phyloP scores from a whole-genome alignment of 164 flowering plant species.

The Vitis riparia region DNA sequence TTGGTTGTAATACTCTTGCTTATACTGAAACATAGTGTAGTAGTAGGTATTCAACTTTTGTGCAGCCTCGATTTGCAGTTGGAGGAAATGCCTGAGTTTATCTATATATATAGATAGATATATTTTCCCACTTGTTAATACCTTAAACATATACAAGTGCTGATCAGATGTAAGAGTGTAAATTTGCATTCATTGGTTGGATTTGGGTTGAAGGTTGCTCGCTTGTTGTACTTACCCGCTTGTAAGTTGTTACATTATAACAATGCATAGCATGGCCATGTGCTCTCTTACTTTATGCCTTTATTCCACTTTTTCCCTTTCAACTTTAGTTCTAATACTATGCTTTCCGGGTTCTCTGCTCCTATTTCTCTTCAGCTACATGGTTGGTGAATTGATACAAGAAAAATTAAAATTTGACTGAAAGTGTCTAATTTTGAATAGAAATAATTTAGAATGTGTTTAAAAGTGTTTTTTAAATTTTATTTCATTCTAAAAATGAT shows the following conservation, averaged over 20 bases:
- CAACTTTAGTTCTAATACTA: too few relatives aligned
- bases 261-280: background rate
- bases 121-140: background rate
- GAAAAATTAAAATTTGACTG: too few relatives aligned
- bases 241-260: background rate
- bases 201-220: background rate
- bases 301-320: too few relatives aligned
- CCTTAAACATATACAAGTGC: too few relatives aligned
- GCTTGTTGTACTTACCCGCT: background rate
- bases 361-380: too few relatives aligned
- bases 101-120: background rate
- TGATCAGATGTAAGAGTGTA: background rate
- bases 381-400: too few relatives aligned
- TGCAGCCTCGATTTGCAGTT: background rate
- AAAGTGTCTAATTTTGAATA: too few relatives aligned
- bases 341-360: too few relatives aligned
- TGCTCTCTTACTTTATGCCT: too few relatives aligned
- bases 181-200: background rate
- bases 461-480: too few relatives aligned
- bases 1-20: background rate
- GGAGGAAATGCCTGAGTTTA: background rate
- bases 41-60: background rate
- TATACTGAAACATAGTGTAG: background rate
- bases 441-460: too few relatives aligned
- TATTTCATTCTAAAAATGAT: too few relatives aligned